Evolutionary conservation across 352 stramenopile genomes (phyloP), one percentile per base, ranked within the genome.

Genomic region (Aphanomyces invadans): DNA sequence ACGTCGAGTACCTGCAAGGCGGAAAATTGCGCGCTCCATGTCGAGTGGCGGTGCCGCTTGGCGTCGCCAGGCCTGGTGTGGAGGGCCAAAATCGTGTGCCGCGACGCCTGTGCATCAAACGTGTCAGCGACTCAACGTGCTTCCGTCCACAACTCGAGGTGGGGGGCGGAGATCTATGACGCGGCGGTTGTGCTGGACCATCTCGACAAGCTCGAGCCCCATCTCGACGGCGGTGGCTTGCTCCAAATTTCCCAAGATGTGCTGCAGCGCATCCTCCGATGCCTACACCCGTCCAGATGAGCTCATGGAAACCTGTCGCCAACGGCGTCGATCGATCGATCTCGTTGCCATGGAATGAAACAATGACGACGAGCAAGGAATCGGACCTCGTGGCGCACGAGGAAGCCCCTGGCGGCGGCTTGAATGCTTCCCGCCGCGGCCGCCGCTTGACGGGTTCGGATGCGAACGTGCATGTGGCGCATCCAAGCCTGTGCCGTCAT

Each of bases 371-470:
- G 19, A 2, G 7, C 1, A 51, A 1, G 31, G n/a, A 28, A 0
- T 28, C 4, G 26, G 3, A 65, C 57, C 32, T 65, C 15, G 19
- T 65, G 46, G 36, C 57, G 57, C 9, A 65, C 45, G 10, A 65
- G 36, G 38, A 65, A 65, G 2, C 57, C 57, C 7, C 57, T 9
- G n/a, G 57, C 57, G n/a, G 57, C 57, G 5, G 57, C 57, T 32
- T 65, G 57, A 53, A 65, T 26, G 9, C 28, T 26, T 9, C 12
- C 23, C 23, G 44, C 44, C 23, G 44, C 44, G 12, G 44, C 44
- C 9, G 19, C 19, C 12, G 44, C 12, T 52, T 25, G 12, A 9
- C 23, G 12, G 23, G 21, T 52, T 26, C 23, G 44, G 9, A 52
- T n/a, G 4, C 4, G 9, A n/a, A 4, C 10, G 9, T 25, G 23